phyloP scores from a whole-genome alignment of 805 yeast species.

The Jamesozyma piceae region DNA sequence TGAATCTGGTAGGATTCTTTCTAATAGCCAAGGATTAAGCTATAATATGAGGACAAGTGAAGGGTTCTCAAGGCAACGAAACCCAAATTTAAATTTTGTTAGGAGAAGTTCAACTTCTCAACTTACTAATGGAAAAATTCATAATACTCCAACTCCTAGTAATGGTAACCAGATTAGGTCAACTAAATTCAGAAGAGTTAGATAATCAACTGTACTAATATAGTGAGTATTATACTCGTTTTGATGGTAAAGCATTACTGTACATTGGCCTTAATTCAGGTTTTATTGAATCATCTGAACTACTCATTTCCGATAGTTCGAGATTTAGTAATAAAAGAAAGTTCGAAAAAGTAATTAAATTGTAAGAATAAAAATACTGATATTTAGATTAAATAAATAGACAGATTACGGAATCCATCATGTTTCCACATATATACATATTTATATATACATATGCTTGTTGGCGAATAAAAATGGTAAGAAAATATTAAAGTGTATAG shows the following conservation, averaged over 20 bases:
- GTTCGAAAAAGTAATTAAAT: too few relatives aligned
- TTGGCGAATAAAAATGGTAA: not conserved
- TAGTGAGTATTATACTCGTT: not conserved
- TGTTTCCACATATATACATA: not conserved
- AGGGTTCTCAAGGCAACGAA: not conserved
- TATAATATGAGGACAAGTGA: conserved; percentile 17
- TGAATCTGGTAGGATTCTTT: conserved; percentile 2
- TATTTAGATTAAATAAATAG: not conserved
- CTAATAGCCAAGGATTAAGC: conserved; percentile 14
- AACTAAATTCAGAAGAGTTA: conserved; percentile 3
- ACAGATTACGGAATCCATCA: not conserved
- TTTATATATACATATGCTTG: not conserved
- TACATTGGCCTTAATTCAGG: too few relatives aligned
- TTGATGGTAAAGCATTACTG: too few relatives aligned
- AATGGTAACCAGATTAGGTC: not conserved
- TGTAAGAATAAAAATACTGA: not conserved
- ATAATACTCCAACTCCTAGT: not conserved
- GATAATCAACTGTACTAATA: not conserved
- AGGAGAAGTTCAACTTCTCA: conserved; percentile 13
- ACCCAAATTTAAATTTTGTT: not conserved
- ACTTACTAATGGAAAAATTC: not conserved
- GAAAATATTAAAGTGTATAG: not conserved
- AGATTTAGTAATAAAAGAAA: too few relatives aligned
- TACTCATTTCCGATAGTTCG: too few relatives aligned
- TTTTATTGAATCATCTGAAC: too few relatives aligned